Base-by-base conservation (phyloP, 441 rosid species). In the Kokia cookei region DNA sequence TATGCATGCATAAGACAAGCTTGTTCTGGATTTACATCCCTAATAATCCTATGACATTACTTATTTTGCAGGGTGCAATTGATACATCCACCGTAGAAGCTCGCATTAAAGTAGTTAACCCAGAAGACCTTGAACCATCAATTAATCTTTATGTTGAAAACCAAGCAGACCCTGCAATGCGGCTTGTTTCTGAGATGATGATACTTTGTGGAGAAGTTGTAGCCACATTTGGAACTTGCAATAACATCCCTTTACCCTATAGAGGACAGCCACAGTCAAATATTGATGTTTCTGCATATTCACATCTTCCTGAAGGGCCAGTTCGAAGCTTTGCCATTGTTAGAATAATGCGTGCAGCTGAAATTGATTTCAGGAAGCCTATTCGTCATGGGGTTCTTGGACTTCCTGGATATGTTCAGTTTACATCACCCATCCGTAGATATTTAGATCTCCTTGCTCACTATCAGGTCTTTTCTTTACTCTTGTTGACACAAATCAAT, bases 391-490 rank as follows among this genome's bases (percentile, higher is more conserved):
- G 99, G 27, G 69, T 88, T 77, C 86, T 95, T 27, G 99, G 98
- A 58, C 70, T 95, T 81, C 98, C 97, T 79, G 98, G 99, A 79
- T 92, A 95, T 73, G 99, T 95, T 77, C 99, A 93, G 81, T 95
- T 95, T 83, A 93, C 98, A 63, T 95, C 98, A 76, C 99, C 99
- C 60, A 93, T 95, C 57, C 99, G 99, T 74, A 87, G 98, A 76
- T 95, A 95, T 78, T 84, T 90, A 92, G 99, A 95, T 84, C 98
- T 95, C 79, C 87, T 94, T 81, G 97, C 99, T 54, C 99, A 95
- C 81, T 95, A 91, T 86, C 98, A 95, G 94, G 99, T 87, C 22
- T 77, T 55, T 75, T 59, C 71, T 75, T 55, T 10, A 26, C 65
- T 71, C 26, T 11, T 76, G 58, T 57, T 53, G 37, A 51, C 17